phyloP scores from a whole-genome alignment of 768 basidiomycete species.

The Rossbeevera mucosa region DNA sequence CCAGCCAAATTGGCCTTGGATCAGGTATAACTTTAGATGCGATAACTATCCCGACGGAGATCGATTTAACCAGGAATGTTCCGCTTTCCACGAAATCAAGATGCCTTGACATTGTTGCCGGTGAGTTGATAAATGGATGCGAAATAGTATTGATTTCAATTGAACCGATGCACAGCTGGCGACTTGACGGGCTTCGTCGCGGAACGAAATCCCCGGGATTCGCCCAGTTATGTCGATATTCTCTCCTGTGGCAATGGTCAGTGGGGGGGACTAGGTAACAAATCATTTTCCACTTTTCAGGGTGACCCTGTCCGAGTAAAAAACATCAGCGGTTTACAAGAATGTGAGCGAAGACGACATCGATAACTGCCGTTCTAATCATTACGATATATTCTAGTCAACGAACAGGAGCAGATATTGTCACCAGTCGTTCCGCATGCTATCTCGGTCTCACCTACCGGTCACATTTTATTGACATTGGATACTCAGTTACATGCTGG shows the following conservation, averaged over 20 bases:
- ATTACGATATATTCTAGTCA: conserved; percentile 41
- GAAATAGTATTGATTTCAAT: background rate
- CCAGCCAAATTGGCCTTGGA: conserved; percentile 80
- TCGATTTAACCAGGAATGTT: conserved; percentile 61
- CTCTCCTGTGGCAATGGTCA: conserved; percentile 83
- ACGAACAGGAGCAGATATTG: conserved; percentile 55
- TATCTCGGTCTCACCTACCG: conserved; percentile 66
- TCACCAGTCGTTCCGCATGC: conserved; percentile 59
- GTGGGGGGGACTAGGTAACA: conserved; percentile 73
- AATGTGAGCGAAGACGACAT: conserved; percentile 55
- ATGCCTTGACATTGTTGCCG: conserved; percentile 65
- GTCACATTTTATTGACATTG: conserved; percentile 72
- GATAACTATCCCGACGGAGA: conserved; percentile 81
- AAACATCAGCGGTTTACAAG: conserved; percentile 76
- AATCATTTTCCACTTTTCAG: conserved; percentile 60
- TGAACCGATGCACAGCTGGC: conserved; percentile 45
- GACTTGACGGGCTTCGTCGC: conserved; percentile 76
- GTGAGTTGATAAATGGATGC: conserved; percentile 30
- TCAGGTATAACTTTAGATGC: conserved; percentile 55
- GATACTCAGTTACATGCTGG: conserved; percentile 52
- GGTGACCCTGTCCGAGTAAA: conserved; percentile 68
- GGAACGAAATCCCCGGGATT: conserved; percentile 42
- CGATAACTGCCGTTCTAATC: conserved; percentile 1
- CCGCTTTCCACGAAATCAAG: conserved; percentile 47
- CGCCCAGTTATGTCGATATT: conserved; percentile 45